These are phyloP conservation scores for Leishmania amazonensis DNA, from an alignment of 208 protist species.

Conservation along the genomic window DNA sequence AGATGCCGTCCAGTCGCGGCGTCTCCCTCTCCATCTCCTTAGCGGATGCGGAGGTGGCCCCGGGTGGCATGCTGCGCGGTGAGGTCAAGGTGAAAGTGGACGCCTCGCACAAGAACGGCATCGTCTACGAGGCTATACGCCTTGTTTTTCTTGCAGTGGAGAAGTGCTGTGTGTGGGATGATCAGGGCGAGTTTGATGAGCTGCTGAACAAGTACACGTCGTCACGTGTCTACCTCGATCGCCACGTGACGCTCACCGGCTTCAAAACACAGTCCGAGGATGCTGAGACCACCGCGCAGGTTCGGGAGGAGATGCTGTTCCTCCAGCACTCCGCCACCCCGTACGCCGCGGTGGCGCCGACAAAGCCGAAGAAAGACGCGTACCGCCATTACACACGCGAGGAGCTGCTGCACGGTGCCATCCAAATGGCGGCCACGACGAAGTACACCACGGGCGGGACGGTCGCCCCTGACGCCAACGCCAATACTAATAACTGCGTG, in stretches of 20 bases:
- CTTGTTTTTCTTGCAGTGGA: constrained; percentile 50
- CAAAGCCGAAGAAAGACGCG: constrained; percentile 32
- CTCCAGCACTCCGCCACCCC: constrained; percentile 51
- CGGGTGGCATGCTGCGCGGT: constrained; percentile 30
- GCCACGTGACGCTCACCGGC: constrained; percentile 60
- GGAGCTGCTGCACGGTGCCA: constrained; percentile 19
- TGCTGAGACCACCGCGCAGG: constrained; percentile 46
- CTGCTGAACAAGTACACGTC: constrained; percentile 60
- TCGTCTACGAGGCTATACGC: constrained; percentile 39
- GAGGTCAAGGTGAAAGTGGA: constrained; percentile 43
- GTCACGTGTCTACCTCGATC: constrained; percentile 53
- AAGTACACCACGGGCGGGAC: constrained; percentile 17
- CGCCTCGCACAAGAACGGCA: constrained; percentile 22
- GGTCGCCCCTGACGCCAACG: background rate
- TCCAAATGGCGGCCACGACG: constrained; percentile 20
- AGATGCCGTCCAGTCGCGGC: constrained; percentile 30
- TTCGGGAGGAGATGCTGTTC: constrained; percentile 50
- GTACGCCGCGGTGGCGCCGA: constrained; percentile 44
- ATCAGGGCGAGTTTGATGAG: constrained; percentile 63
- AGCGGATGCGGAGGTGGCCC: constrained; percentile 22
- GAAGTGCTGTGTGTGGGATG: constrained; percentile 52
- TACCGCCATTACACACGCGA: constrained; percentile 29
- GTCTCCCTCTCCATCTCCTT: constrained; percentile 27
- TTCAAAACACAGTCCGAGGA: constrained; percentile 41
- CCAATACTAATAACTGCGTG: background rate